Evolutionary conservation across 192 early-diverging fungal species (phyloP).

Genomic region (Neocallimastix lanati): DNA sequence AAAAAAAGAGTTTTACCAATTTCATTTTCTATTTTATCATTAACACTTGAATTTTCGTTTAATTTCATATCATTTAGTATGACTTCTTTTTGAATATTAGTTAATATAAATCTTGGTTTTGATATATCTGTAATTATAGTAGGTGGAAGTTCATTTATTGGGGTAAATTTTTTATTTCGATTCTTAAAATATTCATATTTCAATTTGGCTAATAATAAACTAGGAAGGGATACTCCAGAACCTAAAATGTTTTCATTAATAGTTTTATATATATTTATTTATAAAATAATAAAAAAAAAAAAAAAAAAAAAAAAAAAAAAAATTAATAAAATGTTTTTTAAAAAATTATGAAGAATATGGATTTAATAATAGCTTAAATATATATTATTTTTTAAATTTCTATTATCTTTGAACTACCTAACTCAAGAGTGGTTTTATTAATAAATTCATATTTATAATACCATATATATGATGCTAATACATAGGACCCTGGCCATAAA

Average conservation of each 20-base stretch:
- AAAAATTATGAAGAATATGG: too few species aligned
- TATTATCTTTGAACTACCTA: neutral
- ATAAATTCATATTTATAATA: conserved; percentile 6
- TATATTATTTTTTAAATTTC: too few species aligned
- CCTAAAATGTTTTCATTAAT: conserved; percentile 18
- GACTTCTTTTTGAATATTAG: neutral
- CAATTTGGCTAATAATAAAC: conserved; percentile 18
- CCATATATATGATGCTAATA: conserved; percentile 41
- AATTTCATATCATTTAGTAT: neutral
- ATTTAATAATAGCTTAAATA: too few species aligned
- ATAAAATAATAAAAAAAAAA: too few species aligned
- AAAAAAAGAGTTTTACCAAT: too few species aligned
- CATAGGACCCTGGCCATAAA: conserved; percentile 52
- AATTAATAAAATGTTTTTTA: too few species aligned
- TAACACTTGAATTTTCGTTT: neutral
- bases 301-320: too few species aligned
- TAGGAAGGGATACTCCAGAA: conserved; percentile 45
- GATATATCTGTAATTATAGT: neutral
- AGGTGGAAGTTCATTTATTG: neutral
- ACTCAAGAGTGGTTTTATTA: neutral
- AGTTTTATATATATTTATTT: too few species aligned
- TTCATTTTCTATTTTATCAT: neutral
- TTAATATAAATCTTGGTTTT: neutral
- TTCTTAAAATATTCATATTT: neutral
- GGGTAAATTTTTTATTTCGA: neutral